Conservation (phyloP, 768 basidiomycete species). For the Russula brevipes region DNA sequence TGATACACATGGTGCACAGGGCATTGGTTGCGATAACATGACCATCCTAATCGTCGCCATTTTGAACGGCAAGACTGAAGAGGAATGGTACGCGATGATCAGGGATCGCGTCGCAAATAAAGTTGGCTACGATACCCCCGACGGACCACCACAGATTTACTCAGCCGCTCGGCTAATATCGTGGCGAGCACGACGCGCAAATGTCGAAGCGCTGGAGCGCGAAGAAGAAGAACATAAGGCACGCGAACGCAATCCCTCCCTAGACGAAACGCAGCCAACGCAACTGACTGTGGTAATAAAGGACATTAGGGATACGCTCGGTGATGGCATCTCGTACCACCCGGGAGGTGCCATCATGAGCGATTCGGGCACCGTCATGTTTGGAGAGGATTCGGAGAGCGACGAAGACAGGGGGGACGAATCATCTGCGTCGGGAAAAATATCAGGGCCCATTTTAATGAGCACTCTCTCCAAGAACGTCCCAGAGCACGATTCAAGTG, state of each 20-base stretch:
- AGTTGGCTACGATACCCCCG: slow-evolving; percentile 76
- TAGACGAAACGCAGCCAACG: slow-evolving; percentile 2
- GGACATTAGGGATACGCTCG: slow-evolving; percentile 15
- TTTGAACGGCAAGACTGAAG: slow-evolving; percentile 78
- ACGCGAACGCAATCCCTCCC: slow-evolving; percentile 4
- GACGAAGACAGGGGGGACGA: slow-evolving; percentile 54
- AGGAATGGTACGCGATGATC: slow-evolving; percentile 92
- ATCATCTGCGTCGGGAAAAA: neutral
- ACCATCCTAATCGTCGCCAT: slow-evolving; percentile 88
- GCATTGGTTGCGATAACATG: slow-evolving; percentile 99
- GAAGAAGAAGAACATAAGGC: slow-evolving; percentile 33
- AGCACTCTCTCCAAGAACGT: slow-evolving; percentile 44
- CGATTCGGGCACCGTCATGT: slow-evolving; percentile 53
- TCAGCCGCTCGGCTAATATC: slow-evolving; percentile 55
- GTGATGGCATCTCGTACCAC: slow-evolving; percentile 55
- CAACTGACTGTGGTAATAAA: slow-evolving; percentile 12
- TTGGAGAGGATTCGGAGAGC: slow-evolving; percentile 48
- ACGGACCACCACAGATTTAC: slow-evolving; percentile 70
- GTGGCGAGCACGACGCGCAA: slow-evolving; percentile 49
- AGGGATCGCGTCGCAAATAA: slow-evolving; percentile 70
- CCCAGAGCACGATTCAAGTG: slow-evolving; percentile 48
- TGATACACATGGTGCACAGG: slow-evolving; percentile 82
- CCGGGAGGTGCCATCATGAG: slow-evolving; percentile 49
- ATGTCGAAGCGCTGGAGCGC: slow-evolving; percentile 46
- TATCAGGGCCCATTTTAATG: slow-evolving; percentile 14